Evolutionary conservation across 1,284 basidiomycete genomes (phyloP).

Genomic region (Sanghuangporus sanghuang): DNA sequence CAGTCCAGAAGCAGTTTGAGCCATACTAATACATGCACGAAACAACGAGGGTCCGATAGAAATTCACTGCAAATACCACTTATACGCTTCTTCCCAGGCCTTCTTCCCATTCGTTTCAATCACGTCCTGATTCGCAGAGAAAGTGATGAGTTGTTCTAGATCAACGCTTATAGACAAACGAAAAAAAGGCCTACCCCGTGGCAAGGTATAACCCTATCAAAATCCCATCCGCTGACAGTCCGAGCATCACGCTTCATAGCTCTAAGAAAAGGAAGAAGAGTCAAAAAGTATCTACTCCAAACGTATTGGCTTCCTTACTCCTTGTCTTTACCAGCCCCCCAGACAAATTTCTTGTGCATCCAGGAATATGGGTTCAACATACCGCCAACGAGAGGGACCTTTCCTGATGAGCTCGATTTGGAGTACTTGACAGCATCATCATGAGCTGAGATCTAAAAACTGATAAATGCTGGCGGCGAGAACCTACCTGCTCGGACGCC

Average conservation of each 20-base stretch:
- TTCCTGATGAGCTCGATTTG: conserved; percentile 46
- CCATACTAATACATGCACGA: background rate
- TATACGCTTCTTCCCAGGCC: conserved; percentile 54
- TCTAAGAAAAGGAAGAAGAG: conserved; percentile 31
- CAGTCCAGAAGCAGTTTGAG: background rate
- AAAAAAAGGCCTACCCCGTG: conserved; percentile 65
- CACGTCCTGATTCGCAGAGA: conserved; percentile 11
- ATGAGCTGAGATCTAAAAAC: background rate
- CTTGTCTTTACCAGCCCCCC: conserved; percentile 50
- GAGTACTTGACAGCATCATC: conserved; percentile 34
- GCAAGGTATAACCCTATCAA: conserved; percentile 86
- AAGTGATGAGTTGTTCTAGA: background rate
- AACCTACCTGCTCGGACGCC: conserved; percentile 72
- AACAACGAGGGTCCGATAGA: background rate
- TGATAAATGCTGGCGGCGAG: conserved; percentile 13
- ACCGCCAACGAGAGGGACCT: conserved; percentile 40
- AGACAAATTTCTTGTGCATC: conserved; percentile 53
- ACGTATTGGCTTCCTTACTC: conserved; percentile 38
- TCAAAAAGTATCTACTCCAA: background rate
- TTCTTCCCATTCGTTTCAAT: conserved; percentile 72
- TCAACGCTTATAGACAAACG: background rate
- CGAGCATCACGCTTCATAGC: conserved; percentile 70
- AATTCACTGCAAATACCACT: conserved; percentile 17
- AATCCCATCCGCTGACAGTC: conserved; percentile 79
- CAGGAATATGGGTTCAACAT: conserved; percentile 53